These are phyloP conservation scores for Colletotrichum lupini DNA, from an alignment of 2,329 filamentous ascomycete species.

Conservation along the genomic window DNA sequence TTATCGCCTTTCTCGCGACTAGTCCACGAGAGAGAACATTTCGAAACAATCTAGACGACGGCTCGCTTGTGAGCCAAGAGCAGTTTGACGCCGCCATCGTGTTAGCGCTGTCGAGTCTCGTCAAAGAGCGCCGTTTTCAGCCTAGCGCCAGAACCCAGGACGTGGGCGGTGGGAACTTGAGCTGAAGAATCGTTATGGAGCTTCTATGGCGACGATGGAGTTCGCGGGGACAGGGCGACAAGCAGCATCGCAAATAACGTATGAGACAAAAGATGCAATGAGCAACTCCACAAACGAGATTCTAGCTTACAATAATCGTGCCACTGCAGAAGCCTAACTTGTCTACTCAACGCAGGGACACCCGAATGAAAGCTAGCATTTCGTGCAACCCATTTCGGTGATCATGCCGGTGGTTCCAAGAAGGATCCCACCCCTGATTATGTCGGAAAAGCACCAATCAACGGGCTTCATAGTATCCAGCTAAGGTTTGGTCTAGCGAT, in stretches of 20 bases:
- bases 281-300: background rate
- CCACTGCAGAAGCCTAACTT: background rate
- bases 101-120: slow-evolving; percentile 6
- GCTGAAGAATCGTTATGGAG: slow-evolving; percentile 6
- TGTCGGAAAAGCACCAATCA: slow-evolving; percentile 5
- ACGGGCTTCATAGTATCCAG: background rate
- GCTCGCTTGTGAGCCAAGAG: slow-evolving; percentile 2
- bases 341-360: background rate
- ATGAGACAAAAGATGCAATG: background rate
- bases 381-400: background rate
- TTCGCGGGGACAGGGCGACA: background rate
- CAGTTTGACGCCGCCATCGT: slow-evolving; percentile 1
- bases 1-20: background rate
- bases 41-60: slow-evolving; percentile 4
- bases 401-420: background rate
- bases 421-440: background rate
- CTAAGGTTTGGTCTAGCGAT: slow-evolving; percentile 25
- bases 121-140: slow-evolving; percentile 8
- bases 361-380: background rate
- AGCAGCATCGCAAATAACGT: background rate
- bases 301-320: background rate
- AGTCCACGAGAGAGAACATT: background rate
- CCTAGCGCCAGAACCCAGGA: slow-evolving; percentile 2
- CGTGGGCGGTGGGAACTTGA: background rate
- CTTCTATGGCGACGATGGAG: background rate